Base-by-base conservation (phyloP, 2,329 filamentous ascomycete genomes). In the Alternaria arbusti region DNA sequence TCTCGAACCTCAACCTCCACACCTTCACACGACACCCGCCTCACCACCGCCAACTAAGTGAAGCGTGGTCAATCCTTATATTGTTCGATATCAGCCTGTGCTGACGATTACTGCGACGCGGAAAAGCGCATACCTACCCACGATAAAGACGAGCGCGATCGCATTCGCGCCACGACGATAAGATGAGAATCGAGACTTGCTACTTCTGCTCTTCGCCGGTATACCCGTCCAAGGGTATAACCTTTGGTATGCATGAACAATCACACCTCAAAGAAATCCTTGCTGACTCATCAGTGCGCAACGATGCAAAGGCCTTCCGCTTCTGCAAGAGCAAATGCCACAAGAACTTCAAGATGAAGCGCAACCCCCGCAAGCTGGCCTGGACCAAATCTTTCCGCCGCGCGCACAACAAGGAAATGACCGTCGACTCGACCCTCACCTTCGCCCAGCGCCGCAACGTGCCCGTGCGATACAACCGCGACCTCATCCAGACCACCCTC, bases 401-500 rank as follows among this genome's bases (percentile, higher is more conserved):
- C 61, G 78, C 76, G 3, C 77, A 84, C 70, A 88, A 89, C 70
- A 82, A 90, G 97, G 93, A 79, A 67, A 74, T 80, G 71, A 92
- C 92, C 61, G 94, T 98, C 82, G 96, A 99, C 86, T 91, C 89
- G 75, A 97, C 95, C 30, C 90, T 99, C 65, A 91, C 93, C 78
- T 97, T 98, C 83, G 91, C 93, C 67, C 92, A 93, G 71, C 91
- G 93, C 78, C 92, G 96, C 85, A 97, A 99, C 86, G 89, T 96
- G 30, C 96, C 96, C 70, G 89, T 96, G 66, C 93, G 95, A 79
- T 99, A 99, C 89, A 93, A 97, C 88, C 91, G 96, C 81, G 93
- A 97, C 73, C 89, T 97, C 69, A 89, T 97, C 68, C 87, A 88
- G 73, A 93, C 91, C 77, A 98, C 96, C 15, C 86, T 98, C 81